Evolutionary conservation across 352 stramenopile species (phyloP).

Genomic region (Globisporangium polare): DNA sequence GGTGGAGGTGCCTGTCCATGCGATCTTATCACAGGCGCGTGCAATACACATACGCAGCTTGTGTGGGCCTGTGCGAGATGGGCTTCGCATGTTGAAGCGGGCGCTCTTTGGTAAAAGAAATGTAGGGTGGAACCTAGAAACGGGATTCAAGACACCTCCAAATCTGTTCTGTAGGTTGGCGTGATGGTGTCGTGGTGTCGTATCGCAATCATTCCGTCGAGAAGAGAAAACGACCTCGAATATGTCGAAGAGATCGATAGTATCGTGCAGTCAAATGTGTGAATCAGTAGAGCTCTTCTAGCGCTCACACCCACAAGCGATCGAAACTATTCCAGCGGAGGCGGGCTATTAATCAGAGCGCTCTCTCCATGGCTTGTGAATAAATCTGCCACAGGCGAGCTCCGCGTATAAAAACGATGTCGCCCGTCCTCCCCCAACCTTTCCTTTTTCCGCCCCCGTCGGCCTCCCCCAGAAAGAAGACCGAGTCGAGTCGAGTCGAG

Average conservation of each 20-base stretch:
- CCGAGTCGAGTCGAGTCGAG: too few relatives aligned
- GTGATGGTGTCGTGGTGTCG: background rate
- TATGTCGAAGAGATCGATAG: too few relatives aligned
- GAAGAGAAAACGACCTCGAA: background rate
- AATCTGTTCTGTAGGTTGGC: background rate
- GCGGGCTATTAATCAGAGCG: too few relatives aligned
- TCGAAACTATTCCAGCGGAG: too few relatives aligned
- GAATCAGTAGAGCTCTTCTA: too few relatives aligned
- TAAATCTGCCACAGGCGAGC: background rate
- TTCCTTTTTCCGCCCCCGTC: slow-evolving; percentile 2
- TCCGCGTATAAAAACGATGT: background rate
- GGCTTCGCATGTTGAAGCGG: background rate
- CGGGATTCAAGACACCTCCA: background rate
- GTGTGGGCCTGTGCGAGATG: too few relatives aligned
- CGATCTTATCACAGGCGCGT: background rate
- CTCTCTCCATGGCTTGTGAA: background rate
- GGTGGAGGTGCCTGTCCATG: background rate
- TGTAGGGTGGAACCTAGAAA: too few relatives aligned
- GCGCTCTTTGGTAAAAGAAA: too few relatives aligned
- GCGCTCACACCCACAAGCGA: too few relatives aligned
- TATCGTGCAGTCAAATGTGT: too few relatives aligned
- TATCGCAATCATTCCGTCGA: background rate
- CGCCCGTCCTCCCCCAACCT: background rate
- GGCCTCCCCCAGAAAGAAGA: background rate
- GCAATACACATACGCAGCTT: too few relatives aligned